Percentiles rank a stretch among this genome's conserved stretches.
phyloP scores from a whole-genome alignment of 768 basidiomycete species.

The Crassisporium funariophilum region DNA sequence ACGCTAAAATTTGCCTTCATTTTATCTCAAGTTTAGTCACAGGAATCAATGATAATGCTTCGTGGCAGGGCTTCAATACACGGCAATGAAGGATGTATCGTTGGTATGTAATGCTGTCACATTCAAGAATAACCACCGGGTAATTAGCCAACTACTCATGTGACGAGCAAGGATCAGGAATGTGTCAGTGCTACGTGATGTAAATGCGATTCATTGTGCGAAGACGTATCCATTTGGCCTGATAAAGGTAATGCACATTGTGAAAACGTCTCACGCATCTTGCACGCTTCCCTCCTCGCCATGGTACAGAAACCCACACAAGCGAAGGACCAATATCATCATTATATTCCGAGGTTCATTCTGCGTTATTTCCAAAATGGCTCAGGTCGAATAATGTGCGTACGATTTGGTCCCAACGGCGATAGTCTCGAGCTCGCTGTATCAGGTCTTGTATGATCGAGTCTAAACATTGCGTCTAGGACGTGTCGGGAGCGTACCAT shows the following conservation, averaged over 20 bases:
- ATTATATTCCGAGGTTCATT: slow-evolving; percentile 33
- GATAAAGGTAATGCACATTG: too few relatives aligned
- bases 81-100: too few relatives aligned
- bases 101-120: too few relatives aligned
- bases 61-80: slow-evolving; percentile 8
- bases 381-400: neutral
- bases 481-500: neutral
- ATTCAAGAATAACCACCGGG: too few relatives aligned
- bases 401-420: neutral
- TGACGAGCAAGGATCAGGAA: too few relatives aligned
- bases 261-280: neutral
- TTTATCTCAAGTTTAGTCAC: slow-evolving; percentile 5
- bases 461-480: neutral
- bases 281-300: neutral
- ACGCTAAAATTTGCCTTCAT: neutral
- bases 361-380: slow-evolving; percentile 24
- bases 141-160: too few relatives aligned
- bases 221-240: too few relatives aligned
- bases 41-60: slow-evolving; percentile 3
- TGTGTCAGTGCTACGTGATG: too few relatives aligned
- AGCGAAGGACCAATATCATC: slow-evolving; percentile 25
- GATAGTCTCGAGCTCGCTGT: neutral
- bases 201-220: too few relatives aligned
- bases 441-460: neutral
- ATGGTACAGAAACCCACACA: too few relatives aligned